Base-by-base conservation (phyloP, 345 rosid genomes). In the Rubroshorea leprosula region DNA sequence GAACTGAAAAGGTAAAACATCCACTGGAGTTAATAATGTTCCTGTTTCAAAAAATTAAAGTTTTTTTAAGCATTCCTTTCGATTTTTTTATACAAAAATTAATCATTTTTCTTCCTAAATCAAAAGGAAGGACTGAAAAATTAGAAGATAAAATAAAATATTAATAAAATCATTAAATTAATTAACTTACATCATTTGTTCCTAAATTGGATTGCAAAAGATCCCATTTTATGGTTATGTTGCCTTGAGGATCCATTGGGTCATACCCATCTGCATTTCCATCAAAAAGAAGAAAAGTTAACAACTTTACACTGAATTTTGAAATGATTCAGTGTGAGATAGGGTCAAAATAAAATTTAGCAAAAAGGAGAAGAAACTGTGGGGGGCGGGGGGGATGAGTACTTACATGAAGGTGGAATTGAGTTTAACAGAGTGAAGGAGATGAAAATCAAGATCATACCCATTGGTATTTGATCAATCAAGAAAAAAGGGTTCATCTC, bases 201-300 rank as follows among this genome's bases (percentile, higher is more conserved):
- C 85, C 74, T 56, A 87, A 96, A 2, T 91, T 90, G 96, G 96
- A 90, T 17, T 89, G 76, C 84, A 85, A 78, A 57, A 87, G 62
- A 62, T 87, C 98, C 98, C 98, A 91, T 83, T 76, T 87, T 23
- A 91, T 71, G 5, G 94, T 87, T 22, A 85, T 57, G 77, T 91
- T 87, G 20, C 96, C 94, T 58, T 64, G 85, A 11, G 97, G 97
- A 78, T 87, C 97, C 74, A 90, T 38, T 18, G 97, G 91, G 76
- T 91, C 98, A 70, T 83, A 91, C 2, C 96, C 98, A 71, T 92
- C 80, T 47, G 87, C 75, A 58, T 35, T 49, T 60, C 10, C 18
- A 24, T 58, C 45, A 49, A 22, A 20, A 6, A 1, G 2, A 14
- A 24, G 12, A 15, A 49, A 49, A 19, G 51, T 9, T 9, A 20